Evolutionary conservation across 2,329 filamentous ascomycete genomes (phyloP), one percentile per base, ranked within the genome.

Genomic region (Fusarium tupiense): DNA sequence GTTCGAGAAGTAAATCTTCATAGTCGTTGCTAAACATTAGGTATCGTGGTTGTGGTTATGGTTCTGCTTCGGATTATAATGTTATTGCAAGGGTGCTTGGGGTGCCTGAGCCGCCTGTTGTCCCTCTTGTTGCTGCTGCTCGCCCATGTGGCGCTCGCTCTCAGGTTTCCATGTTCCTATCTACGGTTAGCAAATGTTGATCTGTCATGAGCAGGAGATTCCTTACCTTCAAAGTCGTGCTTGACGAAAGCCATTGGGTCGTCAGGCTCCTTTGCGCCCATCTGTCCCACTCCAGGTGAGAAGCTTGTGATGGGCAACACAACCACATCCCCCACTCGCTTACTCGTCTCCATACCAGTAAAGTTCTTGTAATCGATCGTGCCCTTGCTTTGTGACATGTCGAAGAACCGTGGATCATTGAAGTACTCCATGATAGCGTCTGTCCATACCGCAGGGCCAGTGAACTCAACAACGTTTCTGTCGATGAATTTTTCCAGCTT

Each of bases 181-280:
- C 9, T 31, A 12, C 16, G 26, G 14, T 70, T 41, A 44, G 47
- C 71, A 44, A 73, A 49, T 37, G 58, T 29, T 24, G 14, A 17
- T 41, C 13, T 29, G 20, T 43, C 9, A 13, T 31, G 5, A 47
- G 17, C 22, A 22, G 3, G 8, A 52, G 13, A 19, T 29, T 37
- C 8, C 88, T 76, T 85, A 97, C 96, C 96, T 86, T 97, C 94
- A 82, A 99, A 99, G 63, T 95, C 92, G 84, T 99, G 96, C 85
- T 96, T 95, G 70, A 99, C 96, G 86, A 97, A 98, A 4, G 96
- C 96, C 94, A 98, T 96, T 3, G 95, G 94, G 81, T 98, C 93
- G 76, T 98, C 94, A 47, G 91, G 88, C 72, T 97, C 95, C 79
- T 92, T 92, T 52, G 96, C 93, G 19, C 93, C 94, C 95, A 98